Base-by-base conservation (phyloP, 331 rosid genomes). In the Quercus tomentella region DNA sequence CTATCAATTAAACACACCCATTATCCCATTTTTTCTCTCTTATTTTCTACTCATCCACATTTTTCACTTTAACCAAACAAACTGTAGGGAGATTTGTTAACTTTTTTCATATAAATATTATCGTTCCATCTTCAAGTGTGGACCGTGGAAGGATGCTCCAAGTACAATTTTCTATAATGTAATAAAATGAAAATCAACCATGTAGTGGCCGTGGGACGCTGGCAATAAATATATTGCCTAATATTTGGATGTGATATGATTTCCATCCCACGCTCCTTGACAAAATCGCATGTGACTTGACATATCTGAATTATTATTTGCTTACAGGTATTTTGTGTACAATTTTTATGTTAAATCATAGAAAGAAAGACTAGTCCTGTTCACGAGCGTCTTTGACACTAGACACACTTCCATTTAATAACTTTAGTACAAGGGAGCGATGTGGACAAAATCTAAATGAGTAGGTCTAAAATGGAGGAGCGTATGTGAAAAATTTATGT, bases 241-340 rank as follows among this genome's bases (percentile, higher is more conserved):
- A 86, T 83, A 70, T 83, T 84, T 77, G 88, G 62, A 22, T 73
- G 82, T 78, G 77, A 60, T 73, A 81, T 78, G 77, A 70, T 78
- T 77, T 81, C 56, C 84, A 63, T 74, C 83, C 70, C 86, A 56
- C 78, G 70, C 79, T 80, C 77, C 86, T 33, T 2, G 31, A 61
- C 79, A 85, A 65, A 69, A 75, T 70, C 77, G 82, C 89, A 90
- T 84, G 89, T 87, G 90, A 86, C 79, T 83, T 21, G 56, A 56
- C 77, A 52, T 76, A 66, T 14, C 69, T 49, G 74, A 80, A 56
- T 78, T 85, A 79, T 55, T 70, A 75, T 57, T 77, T 72, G 83
- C 71, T 83, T 12, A 76, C 78, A 76, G 33, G 75, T 56, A 92
- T 83, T 84, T 73, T 66, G 72, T 71, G 82, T 49, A 79, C 77